phyloP scores from a whole-genome alignment of 768 basidiomycete species.

The Trametes cinnabarina region DNA sequence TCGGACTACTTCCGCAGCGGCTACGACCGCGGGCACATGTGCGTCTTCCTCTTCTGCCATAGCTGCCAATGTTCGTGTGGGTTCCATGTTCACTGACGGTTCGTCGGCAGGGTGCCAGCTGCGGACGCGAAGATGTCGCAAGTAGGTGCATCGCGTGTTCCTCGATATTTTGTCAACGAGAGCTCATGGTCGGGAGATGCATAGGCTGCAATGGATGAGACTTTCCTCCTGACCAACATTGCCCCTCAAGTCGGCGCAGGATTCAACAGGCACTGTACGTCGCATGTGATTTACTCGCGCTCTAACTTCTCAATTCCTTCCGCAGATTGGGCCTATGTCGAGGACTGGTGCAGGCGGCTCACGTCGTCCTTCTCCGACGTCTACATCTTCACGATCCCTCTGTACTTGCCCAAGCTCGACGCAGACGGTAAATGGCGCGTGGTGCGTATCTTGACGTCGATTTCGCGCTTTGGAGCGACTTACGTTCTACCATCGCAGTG shows the following conservation, averaged over 20 bases:
- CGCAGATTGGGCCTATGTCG: constrained; percentile 93
- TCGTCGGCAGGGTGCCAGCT: constrained; percentile 75
- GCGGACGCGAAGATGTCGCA: constrained; percentile 93
- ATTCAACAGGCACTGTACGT: constrained; percentile 93
- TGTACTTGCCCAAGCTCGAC: constrained; percentile 88
- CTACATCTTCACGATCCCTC: constrained; percentile 94
- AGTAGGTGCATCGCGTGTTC: constrained; percentile 34
- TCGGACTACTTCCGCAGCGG: constrained; percentile 91
- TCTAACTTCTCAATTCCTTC: neutral
- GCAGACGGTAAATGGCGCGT: constrained; percentile 94
- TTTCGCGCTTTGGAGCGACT: neutral
- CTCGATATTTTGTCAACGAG: neutral
- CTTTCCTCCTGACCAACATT: constrained; percentile 91
- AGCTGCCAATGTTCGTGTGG: neutral
- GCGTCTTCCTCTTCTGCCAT: constrained; percentile 28
- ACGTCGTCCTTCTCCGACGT: constrained; percentile 90
- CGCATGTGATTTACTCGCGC: neutral
- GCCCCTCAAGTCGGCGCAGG: constrained; percentile 98
- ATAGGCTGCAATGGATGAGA: constrained; percentile 92
- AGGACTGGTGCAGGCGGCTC: constrained; percentile 91
- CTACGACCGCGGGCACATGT: constrained; percentile 98
- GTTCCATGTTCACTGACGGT: no score
- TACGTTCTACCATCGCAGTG: constrained; percentile 44
- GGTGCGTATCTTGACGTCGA: constrained; percentile 47
- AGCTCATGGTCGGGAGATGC: neutral